phyloP scores from a whole-genome alignment of 1,284 basidiomycete genomes.

The Ceratobasidium sp. region DNA sequence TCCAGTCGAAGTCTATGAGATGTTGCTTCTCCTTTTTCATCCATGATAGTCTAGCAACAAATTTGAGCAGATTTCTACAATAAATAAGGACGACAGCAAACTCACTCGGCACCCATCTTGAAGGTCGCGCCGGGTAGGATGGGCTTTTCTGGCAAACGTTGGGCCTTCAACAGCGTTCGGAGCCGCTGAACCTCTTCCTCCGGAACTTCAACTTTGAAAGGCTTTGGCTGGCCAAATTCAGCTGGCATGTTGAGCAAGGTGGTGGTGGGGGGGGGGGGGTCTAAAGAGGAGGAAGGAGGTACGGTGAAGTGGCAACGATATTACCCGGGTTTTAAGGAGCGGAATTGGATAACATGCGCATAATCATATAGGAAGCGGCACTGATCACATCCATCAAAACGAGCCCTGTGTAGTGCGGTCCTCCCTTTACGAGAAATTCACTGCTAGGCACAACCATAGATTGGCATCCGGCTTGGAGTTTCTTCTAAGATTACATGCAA shows the following conservation, averaged over 20 bases:
- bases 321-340: slow-evolving; percentile 7
- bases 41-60: slow-evolving; percentile 25
- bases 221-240: slow-evolving; percentile 19
- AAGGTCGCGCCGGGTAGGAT: slow-evolving; percentile 38
- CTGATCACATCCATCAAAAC: slow-evolving; percentile 13
- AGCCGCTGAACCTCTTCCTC: slow-evolving; percentile 36
- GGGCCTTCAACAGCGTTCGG: slow-evolving; percentile 12
- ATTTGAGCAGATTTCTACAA: background rate
- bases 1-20: slow-evolving; percentile 39
- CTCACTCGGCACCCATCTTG: slow-evolving; percentile 31
- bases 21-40: slow-evolving; percentile 29
- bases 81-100: background rate
- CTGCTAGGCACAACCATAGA: background rate
- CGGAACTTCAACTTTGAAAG: slow-evolving; percentile 37
- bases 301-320: slow-evolving; percentile 6
- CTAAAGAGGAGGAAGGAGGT: background rate
- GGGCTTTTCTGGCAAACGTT: slow-evolving; percentile 26
- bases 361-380: background rate
- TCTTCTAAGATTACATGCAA: background rate
- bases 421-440: background rate
- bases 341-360: slow-evolving; percentile 8
- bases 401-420: background rate
- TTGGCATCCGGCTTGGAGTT: background rate
- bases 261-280: background rate
- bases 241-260: slow-evolving; percentile 3